Conservation (phyloP, 768 basidiomycete genomes). For the Crassisporium funariophilum region DNA sequence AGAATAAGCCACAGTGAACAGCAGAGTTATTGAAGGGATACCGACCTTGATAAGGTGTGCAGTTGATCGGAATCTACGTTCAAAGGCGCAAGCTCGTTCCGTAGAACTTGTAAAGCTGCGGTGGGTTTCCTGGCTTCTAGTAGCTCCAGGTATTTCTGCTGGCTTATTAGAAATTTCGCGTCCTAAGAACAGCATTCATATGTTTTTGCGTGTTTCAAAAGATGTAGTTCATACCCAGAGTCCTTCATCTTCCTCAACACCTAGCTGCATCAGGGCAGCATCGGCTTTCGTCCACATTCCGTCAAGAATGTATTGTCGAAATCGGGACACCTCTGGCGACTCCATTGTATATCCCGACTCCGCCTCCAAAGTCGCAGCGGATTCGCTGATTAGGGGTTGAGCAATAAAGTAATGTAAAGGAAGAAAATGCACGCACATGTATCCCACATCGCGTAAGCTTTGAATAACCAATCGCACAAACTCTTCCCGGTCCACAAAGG, state of each 20-base stretch:
- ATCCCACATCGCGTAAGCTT: slow-evolving; percentile 86
- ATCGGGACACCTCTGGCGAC: slow-evolving; percentile 71
- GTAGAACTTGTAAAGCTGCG: slow-evolving; percentile 80
- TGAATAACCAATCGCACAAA: slow-evolving; percentile 89
- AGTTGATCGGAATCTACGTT: slow-evolving; percentile 79
- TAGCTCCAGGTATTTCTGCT: slow-evolving; percentile 95
- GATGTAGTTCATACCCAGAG: slow-evolving; percentile 56
- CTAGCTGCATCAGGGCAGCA: slow-evolving; percentile 63
- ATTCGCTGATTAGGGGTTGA: slow-evolving; percentile 57
- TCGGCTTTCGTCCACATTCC: slow-evolving; percentile 84
- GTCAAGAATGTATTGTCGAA: slow-evolving; percentile 77
- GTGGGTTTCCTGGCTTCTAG: slow-evolving; percentile 82
- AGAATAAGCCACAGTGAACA: slow-evolving; percentile 16
- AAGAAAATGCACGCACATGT: slow-evolving; percentile 48
- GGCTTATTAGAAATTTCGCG: slow-evolving; percentile 83
- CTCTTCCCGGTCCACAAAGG: slow-evolving; percentile 83
- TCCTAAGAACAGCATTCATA: slow-evolving; percentile 48
- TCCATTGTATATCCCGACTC: slow-evolving; percentile 93
- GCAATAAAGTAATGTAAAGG: slow-evolving; percentile 13
- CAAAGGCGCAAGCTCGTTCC: slow-evolving; percentile 86
- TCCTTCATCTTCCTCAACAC: slow-evolving; percentile 67
- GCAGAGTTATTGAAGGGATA: slow-evolving; percentile 5
- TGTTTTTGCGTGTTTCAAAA: slow-evolving; percentile 2
- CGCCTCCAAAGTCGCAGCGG: slow-evolving; percentile 84
- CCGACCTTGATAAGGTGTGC: slow-evolving; percentile 85